A percentile compares a stretch with the other conserved stretches of the same genome.
phyloP scores from a whole-genome alignment of 805 yeast genomes.

The Myxozyma neglecta region DNA sequence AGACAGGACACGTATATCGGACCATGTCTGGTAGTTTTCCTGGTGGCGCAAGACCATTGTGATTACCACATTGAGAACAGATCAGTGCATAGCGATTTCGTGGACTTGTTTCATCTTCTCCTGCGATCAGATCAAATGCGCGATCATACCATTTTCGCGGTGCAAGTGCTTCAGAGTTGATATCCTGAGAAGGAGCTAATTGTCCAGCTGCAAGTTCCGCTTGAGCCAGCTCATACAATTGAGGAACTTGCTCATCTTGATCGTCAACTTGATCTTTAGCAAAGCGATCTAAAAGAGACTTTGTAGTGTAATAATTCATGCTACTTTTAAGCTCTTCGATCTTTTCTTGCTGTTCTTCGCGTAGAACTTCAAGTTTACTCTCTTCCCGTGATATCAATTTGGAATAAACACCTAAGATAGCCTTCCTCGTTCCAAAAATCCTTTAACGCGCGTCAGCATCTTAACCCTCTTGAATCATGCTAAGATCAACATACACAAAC shows the following conservation, averaged over 20 bases:
- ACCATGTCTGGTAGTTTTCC: constrained; percentile 54
- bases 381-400: constrained; percentile 35
- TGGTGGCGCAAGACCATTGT: constrained; percentile 82
- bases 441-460: constrained; percentile 1
- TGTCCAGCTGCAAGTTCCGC: too few relatives aligned
- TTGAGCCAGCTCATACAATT: too few relatives aligned
- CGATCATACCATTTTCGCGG: constrained; percentile 46
- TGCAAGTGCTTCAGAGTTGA: not conserved
- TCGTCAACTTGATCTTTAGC: constrained; percentile 56
- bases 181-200: too few relatives aligned
- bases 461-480: not conserved
- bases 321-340: constrained; percentile 66
- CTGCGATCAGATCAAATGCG: constrained; percentile 49
- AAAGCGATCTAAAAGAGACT: constrained; percentile 67
- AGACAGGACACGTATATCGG: constrained; percentile 62
- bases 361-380: constrained; percentile 41
- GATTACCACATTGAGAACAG: constrained; percentile 62
- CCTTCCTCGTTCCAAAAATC: constrained; percentile 13
- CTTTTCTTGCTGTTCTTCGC: constrained; percentile 51
- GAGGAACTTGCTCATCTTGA: not conserved
- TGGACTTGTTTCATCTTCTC: constrained; percentile 64
- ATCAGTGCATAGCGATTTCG: constrained; percentile 69
- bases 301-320: constrained; percentile 75
- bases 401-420: constrained; percentile 16
- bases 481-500: constrained; percentile 6